Evolutionary conservation across 768 basidiomycete genomes (phyloP).

Genomic region (Neoboletus subvelutipes): DNA sequence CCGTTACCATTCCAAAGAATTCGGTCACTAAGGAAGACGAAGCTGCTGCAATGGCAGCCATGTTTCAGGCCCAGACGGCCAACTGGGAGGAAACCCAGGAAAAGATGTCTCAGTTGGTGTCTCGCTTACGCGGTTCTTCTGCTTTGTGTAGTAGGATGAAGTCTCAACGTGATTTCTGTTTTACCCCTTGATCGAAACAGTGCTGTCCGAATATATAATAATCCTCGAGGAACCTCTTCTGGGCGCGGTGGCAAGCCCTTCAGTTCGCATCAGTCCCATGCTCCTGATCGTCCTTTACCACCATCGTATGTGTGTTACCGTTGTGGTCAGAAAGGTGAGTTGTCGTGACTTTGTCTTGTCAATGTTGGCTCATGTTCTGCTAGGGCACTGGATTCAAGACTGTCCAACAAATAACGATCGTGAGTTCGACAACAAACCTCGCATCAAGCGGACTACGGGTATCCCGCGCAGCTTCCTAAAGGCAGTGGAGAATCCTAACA

Average conservation of each 20-base stretch:
- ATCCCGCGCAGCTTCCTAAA: slow-evolving; percentile 98
- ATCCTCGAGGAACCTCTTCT: slow-evolving; percentile 64
- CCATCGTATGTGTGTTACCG: slow-evolving; percentile 98
- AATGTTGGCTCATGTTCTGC: slow-evolving; percentile 3
- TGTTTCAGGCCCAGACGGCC: slow-evolving; percentile 92
- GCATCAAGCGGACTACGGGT: slow-evolving; percentile 97
- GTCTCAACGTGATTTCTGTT: slow-evolving; percentile 64
- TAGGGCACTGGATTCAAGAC: slow-evolving; percentile 99
- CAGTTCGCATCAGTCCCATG: slow-evolving; percentile 45
- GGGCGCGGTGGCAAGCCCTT: slow-evolving; percentile 56
- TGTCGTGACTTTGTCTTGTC: not conserved
- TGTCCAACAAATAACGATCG: slow-evolving; percentile 98
- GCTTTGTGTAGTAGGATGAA: slow-evolving; percentile 61
- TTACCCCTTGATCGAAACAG: slow-evolving; percentile 43
- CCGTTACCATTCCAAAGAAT: slow-evolving; percentile 35
- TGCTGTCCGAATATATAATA: slow-evolving; percentile 65
- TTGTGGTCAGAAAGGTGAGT: slow-evolving; percentile 93
- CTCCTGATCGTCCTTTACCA: slow-evolving; percentile 78
- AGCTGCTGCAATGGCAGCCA: slow-evolving; percentile 94
- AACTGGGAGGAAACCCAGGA: slow-evolving; percentile 99
- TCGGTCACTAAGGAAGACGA: slow-evolving; percentile 70
- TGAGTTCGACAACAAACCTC: slow-evolving; percentile 89
- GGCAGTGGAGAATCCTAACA: slow-evolving; percentile 85
- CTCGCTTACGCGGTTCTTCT: slow-evolving; percentile 53
- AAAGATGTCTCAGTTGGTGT: slow-evolving; percentile 99